Percentiles rank a stretch among this genome's conserved stretches.
phyloP scores from a whole-genome alignment of 306 rosid species.

The Vigna radiata region DNA sequence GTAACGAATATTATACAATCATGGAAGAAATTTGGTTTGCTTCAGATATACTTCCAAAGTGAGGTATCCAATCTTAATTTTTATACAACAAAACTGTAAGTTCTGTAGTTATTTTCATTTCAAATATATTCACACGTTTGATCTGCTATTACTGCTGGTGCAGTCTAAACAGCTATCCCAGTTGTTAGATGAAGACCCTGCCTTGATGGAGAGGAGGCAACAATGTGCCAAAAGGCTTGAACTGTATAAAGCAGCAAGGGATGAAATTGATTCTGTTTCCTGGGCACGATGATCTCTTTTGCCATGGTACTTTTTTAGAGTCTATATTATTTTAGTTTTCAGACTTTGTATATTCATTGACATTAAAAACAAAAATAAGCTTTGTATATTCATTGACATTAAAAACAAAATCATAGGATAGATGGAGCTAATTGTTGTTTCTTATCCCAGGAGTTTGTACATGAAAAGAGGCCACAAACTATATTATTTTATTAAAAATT shows the following conservation, averaged over 20 bases:
- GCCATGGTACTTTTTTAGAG: not conserved
- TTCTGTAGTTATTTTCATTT: not conserved
- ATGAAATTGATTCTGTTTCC: conserved; percentile 89
- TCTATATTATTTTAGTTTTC: conserved; percentile 22
- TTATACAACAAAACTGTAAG: not conserved
- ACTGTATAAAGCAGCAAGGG: conserved; percentile 93
- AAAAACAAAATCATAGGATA: not conserved
- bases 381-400: not conserved
- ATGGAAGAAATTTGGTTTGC: not conserved
- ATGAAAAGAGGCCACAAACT: not conserved
- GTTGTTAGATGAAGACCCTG: conserved; percentile 91
- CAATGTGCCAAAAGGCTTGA: conserved; percentile 90
- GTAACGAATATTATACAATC: too few species aligned
- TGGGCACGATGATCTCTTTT: conserved; percentile 69
- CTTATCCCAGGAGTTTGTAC: not conserved
- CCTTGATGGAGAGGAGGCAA: conserved; percentile 91
- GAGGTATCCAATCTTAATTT: not conserved
- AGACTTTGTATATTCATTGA: conserved; percentile 13
- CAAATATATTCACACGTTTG: not conserved
- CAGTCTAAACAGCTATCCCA: conserved; percentile 78
- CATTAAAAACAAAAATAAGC: not conserved
- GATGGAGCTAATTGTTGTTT: conserved; percentile 13
- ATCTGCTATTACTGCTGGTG: conserved; percentile 11
- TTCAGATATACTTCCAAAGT: conserved; percentile 22
- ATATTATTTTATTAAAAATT: conserved; percentile 15